Conservation (phyloP, 1,284 basidiomycete genomes). For the Termitomyces sp. region DNA sequence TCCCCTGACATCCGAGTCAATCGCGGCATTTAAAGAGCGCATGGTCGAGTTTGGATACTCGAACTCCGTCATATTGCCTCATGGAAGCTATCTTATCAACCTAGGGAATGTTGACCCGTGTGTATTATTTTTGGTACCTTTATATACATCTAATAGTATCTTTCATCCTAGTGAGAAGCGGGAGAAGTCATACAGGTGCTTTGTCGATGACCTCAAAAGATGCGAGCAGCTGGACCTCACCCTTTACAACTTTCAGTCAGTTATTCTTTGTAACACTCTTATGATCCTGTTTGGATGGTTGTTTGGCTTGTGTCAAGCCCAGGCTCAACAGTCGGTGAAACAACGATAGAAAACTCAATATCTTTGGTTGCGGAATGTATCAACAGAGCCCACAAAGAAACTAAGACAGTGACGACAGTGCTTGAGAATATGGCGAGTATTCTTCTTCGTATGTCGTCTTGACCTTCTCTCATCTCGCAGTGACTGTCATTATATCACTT, state of each 20-base stretch:
- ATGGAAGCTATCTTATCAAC: conserved; percentile 85
- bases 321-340: conserved; percentile 72
- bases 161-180: conserved; percentile 54
- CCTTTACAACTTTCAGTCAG: conserved; percentile 84
- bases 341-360: conserved; percentile 58
- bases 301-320: conserved; percentile 43
- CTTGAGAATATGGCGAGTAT: conserved; percentile 79
- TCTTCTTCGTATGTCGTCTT: background rate
- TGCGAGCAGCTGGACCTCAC: conserved; percentile 75
- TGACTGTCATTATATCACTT: background rate
- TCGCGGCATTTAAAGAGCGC: conserved; percentile 50
- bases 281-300: background rate
- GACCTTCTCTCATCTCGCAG: background rate
- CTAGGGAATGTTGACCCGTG: conserved; percentile 77
- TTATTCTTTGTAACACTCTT: conserved; percentile 11
- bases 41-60: conserved; percentile 58
- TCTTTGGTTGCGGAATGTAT: conserved; percentile 68
- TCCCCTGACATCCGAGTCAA: conserved; percentile 44
- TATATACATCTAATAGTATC: background rate
- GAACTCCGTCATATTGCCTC: conserved; percentile 61
- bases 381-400: conserved; percentile 73
- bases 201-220: conserved; percentile 78
- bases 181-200: conserved; percentile 74
- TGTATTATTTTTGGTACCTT: conserved; percentile 21
- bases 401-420: conserved; percentile 58